Evolutionary conservation across 768 basidiomycete genomes (phyloP), one percentile per base, ranked within the genome.

Genomic region (Rubroboletus pulcherrimus): DNA sequence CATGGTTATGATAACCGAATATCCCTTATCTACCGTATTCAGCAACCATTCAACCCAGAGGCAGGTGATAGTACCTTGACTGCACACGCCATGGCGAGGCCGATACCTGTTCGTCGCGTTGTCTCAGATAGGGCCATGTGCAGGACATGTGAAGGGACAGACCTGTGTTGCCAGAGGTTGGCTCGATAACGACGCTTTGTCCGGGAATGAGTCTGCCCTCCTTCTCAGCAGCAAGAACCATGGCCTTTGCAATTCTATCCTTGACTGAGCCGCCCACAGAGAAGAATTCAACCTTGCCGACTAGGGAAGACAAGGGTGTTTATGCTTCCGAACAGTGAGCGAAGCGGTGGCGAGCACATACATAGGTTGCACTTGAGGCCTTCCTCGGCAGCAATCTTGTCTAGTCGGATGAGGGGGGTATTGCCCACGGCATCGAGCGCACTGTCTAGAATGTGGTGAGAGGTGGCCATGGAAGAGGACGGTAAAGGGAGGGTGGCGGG

Each of bases 131-230:
- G 19, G 34, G 24, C 5, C 1, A 33, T 7, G 24, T 15, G 24
- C 15, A 8, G 17, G 51, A 21, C 6, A 14, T 2, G 39, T 31
- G 4, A 29, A 41, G 51, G 59, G 53, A 67, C 81, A 43, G 63
- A 92, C 93, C 94, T n/a, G 94, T 96, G 65, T 97, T 96, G 21
- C 93, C 93, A 11, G 91, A 92, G 9, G 91, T 97, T 0, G 97
- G 93, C 70, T 99, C 97, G 56, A 99, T 95, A 54, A 98, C 85
- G 49, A 95, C 84, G 61, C 90, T 93, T 72, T 91, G 78, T 0
- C 94, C 94, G 1, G 91, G 90, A 35, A 91, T 79, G 39, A 99
- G 82, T 48, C 77, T 84, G 34, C 94, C 95, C 34, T 92, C 86
- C 51, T 78, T 78, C 77, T 99, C 97, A 7, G 96, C 97, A n/a